phyloP scores from a whole-genome alignment of 345 rosid species.

The Mangifera indica region DNA sequence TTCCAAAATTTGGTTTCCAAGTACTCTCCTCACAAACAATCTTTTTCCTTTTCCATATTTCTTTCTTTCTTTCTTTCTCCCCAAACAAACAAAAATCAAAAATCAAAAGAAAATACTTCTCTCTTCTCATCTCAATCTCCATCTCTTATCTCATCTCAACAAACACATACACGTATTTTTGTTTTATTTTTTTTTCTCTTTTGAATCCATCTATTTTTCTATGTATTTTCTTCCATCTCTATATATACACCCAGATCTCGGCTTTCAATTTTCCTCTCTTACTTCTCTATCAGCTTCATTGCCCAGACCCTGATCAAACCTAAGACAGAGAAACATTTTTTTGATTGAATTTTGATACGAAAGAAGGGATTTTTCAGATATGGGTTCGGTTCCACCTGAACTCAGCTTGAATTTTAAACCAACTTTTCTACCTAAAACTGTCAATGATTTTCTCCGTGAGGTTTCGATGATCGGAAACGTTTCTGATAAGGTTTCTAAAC shows the following conservation, averaged over 20 bases:
- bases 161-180: neutral
- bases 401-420: conserved; percentile 69
- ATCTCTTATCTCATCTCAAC: neutral
- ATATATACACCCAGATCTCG: conserved; percentile 36
- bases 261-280: conserved; percentile 20
- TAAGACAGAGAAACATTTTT: too few species aligned
- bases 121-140: neutral
- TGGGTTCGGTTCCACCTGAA: too few species aligned
- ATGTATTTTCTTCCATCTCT: conserved; percentile 1
- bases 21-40: neutral
- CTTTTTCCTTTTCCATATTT: neutral
- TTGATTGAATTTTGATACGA: too few species aligned
- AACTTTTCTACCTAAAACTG: conserved; percentile 46
- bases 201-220: neutral
- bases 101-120: neutral
- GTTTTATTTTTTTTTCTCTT: too few species aligned
- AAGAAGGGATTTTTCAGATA: too few species aligned
- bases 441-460: conserved; percentile 51
- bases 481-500: conserved; percentile 40
- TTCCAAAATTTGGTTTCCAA: conserved; percentile 8
- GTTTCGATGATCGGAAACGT: conserved; percentile 44
- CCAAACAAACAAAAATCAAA: conserved; percentile 16
- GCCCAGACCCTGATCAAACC: neutral
- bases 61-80: conserved; percentile 9
- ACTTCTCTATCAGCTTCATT: conserved; percentile 12